These are phyloP conservation scores for Fusarium falciforme DNA, from an alignment of 2,329 filamentous ascomycete genomes.

Conservation along the genomic window DNA sequence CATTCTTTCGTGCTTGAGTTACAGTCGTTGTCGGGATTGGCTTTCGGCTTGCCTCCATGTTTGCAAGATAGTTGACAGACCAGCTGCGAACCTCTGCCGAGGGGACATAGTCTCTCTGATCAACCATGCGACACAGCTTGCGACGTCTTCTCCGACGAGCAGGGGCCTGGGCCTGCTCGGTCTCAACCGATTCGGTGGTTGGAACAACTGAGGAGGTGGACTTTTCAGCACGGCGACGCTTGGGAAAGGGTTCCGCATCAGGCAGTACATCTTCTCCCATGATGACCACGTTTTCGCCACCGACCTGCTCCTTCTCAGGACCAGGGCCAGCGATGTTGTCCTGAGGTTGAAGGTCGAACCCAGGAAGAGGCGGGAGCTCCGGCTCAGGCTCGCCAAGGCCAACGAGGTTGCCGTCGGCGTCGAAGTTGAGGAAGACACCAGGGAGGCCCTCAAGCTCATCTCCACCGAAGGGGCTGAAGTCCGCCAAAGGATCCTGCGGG, in stretches of 20 bases:
- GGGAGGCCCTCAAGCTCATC: conserved; percentile 54
- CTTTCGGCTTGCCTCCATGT: conserved; percentile 62
- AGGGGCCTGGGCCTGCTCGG: conserved; percentile 31
- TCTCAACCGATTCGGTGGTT: conserved; percentile 40
- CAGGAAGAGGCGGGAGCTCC: conserved; percentile 57
- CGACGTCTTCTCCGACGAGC: conserved; percentile 41
- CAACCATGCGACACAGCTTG: conserved; percentile 45
- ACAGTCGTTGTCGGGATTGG: conserved; percentile 39
- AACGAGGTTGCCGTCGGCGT: conserved; percentile 62
- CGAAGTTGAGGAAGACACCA: conserved; percentile 62
- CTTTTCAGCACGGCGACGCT: conserved; percentile 30
- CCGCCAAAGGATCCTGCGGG: conserved; percentile 32
- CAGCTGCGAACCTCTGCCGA: conserved; percentile 53
- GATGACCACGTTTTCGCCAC: conserved; percentile 51
- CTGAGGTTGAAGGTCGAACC: conserved; percentile 18
- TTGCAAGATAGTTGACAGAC: conserved; percentile 58
- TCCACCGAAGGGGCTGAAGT: conserved; percentile 50
- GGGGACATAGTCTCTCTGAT: conserved; percentile 50
- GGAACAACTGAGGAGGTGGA: conserved; percentile 22
- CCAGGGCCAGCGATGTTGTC: conserved; percentile 18
- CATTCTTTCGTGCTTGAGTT: conserved; percentile 55
- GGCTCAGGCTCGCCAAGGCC: conserved; percentile 52
- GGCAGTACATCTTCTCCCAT: conserved; percentile 53
- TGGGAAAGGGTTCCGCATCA: conserved; percentile 51
- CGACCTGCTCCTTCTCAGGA: conserved; percentile 14